These are phyloP conservation scores for Echites panduratus DNA, from an alignment of 257 asterid genomes.

Conservation along the genomic window DNA sequence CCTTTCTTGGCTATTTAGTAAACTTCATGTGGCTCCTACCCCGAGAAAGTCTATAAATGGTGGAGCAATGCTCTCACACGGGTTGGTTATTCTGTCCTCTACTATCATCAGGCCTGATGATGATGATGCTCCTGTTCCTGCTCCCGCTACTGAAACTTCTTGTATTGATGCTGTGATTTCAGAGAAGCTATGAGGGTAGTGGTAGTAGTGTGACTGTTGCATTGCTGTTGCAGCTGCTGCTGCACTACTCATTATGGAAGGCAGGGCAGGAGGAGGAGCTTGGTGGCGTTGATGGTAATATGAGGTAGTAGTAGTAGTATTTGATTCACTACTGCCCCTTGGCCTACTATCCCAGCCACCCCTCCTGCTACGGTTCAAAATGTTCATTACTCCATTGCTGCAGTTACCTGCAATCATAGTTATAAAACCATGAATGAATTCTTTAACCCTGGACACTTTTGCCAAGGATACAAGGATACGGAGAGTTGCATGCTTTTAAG, in stretches of 20 bases:
- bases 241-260: too few species aligned
- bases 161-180: slow-evolving; percentile 26
- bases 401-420: slow-evolving; percentile 36
- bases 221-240: slow-evolving; percentile 13
- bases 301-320: background rate
- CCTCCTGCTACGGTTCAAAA: slow-evolving; percentile 30
- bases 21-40: slow-evolving; percentile 61
- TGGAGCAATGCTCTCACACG: slow-evolving; percentile 34
- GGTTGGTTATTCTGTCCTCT: slow-evolving; percentile 36
- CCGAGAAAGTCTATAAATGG: slow-evolving; percentile 92
- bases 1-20: background rate
- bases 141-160: slow-evolving; percentile 21
- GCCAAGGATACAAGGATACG: too few species aligned
- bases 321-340: slow-evolving; percentile 17
- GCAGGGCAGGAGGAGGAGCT: too few species aligned
- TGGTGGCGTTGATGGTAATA: slow-evolving; percentile 15
- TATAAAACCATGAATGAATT: too few species aligned
- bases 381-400: slow-evolving; percentile 47
- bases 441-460: too few species aligned
- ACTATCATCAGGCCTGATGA: slow-evolving; percentile 3
- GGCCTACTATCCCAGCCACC: slow-evolving; percentile 31
- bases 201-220: slow-evolving; percentile 33
- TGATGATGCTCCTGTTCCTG: slow-evolving; percentile 13
- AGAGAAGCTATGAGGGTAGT: slow-evolving; percentile 29
- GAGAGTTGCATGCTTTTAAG: too few species aligned